Evolutionary conservation across 2,329 filamentous ascomycete species (phyloP), one percentile per base, ranked within the genome.

Genomic region (Talaromyces sp.): DNA sequence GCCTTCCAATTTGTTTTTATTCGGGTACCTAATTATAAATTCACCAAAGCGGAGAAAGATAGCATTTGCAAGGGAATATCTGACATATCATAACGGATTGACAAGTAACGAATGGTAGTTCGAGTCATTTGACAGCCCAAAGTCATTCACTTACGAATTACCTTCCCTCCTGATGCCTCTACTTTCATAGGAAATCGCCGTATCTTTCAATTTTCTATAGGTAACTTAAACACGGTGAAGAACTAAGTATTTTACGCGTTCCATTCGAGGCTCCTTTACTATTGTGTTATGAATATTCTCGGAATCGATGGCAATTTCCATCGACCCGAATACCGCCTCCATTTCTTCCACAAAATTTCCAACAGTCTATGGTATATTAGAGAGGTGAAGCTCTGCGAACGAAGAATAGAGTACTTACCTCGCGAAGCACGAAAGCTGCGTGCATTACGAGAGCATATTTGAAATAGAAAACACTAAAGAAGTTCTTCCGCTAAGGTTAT

Each of bases 381-480:
- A 22, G 22, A 22, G 22, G 22, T 22, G 22, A 22, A 22, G 22
- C 2, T 2, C 1, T 22, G 22, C 22, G 22, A 22, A 22, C 22
- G 22, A 22, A 22, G 22, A 22, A 22, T 22, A 22, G 22, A 22
- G 22, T 22, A 22, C 22, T 22, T 22, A 22, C 22, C 22, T 22
- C 22, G 22, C 22, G 22, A 22, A 22, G 22, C 22, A 22, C 22
- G 22, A 22, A 22, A 22, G 22, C 22, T 22, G 22, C 22, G 33
- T 35, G 6, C 10, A 62, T 35, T 9, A 45, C 49, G 9, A 62
- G 35, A 3, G 24, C 37, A 41, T 47, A 62, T 22, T 80, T 80
- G 69, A 80, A 80, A 22, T 75, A 54, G 70, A 71, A 68, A 81
- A 81, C 76, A 82, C 79, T 60, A 82, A 68, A 2, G 61, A 82